Conservation (phyloP, 192 early-diverging fungal genomes). For the Glomus cerebriforme region DNA sequence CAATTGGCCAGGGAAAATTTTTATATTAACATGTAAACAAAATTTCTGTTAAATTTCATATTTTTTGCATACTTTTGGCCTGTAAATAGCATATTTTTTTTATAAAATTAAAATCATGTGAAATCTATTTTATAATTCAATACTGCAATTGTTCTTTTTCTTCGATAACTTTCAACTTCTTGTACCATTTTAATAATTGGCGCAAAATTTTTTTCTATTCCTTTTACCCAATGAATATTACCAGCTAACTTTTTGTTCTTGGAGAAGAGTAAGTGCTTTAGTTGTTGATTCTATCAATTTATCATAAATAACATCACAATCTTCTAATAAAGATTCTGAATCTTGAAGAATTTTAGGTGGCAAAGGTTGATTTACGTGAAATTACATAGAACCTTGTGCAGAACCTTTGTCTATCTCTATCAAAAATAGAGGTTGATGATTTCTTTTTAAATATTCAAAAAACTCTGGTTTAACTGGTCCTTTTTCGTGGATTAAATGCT, state of each 20-base stretch:
- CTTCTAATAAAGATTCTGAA: background rate
- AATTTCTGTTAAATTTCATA: no score
- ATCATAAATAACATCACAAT: conserved; percentile 6
- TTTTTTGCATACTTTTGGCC: no score
- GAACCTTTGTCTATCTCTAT: background rate
- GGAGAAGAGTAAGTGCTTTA: background rate
- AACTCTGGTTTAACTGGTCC: background rate
- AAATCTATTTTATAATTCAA: no score
- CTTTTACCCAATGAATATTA: background rate
- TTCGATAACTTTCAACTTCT: background rate
- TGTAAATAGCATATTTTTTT: no score
- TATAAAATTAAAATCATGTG: no score
- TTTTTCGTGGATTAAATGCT: background rate
- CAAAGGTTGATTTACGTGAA: background rate
- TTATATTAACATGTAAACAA: no score
- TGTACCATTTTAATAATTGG: background rate
- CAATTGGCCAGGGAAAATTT: no score
- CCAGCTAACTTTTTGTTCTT: conserved; percentile 8
- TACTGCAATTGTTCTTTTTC: conserved; percentile 6
- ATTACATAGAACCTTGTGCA: no score
- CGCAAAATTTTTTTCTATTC: background rate
- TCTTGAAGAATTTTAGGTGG: background rate
- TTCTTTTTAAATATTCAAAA: background rate
- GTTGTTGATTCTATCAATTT: conserved; percentile 10
- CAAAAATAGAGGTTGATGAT: background rate